Evolutionary conservation across 371 early-diverging fungal species (phyloP).

Genomic region (Apophysomyces ossiformis): DNA sequence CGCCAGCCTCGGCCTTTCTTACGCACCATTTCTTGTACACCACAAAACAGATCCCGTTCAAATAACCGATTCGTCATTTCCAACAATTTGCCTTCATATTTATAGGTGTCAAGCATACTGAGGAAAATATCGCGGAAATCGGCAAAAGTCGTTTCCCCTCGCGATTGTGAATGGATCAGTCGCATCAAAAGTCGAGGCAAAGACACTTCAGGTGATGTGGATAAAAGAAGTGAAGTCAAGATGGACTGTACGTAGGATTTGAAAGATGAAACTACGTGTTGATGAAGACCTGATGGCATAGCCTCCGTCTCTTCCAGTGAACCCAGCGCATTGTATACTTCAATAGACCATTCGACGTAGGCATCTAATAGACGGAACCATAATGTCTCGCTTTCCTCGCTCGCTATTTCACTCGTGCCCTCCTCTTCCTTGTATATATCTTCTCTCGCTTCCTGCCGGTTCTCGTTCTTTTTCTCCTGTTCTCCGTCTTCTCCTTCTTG

Average conservation of each 20-base stretch:
- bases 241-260: slow-evolving; percentile 71
- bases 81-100: slow-evolving; percentile 75
- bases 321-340: slow-evolving; percentile 34
- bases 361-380: slow-evolving; percentile 75
- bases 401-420: slow-evolving; percentile 8
- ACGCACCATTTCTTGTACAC: slow-evolving; percentile 62
- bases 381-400: slow-evolving; percentile 57
- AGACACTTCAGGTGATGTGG: slow-evolving; percentile 71
- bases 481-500: background rate
- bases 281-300: slow-evolving; percentile 32
- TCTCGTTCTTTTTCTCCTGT: background rate
- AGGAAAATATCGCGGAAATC: slow-evolving; percentile 76
- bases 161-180: slow-evolving; percentile 63
- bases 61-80: slow-evolving; percentile 75
- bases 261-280: slow-evolving; percentile 57
- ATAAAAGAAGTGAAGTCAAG: slow-evolving; percentile 61
- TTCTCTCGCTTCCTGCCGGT: background rate
- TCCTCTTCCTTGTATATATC: slow-evolving; percentile 1
- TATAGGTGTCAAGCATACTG: slow-evolving; percentile 78
- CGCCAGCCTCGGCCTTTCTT: slow-evolving; percentile 67
- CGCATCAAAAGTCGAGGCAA: slow-evolving; percentile 68
- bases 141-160: slow-evolving; percentile 68
- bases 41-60: slow-evolving; percentile 65
- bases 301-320: background rate
- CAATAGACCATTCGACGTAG: slow-evolving; percentile 60